Evolutionary conservation across 805 yeast species (phyloP), one percentile per base, ranked within the genome.

Genomic region (Myxozyma monticola): DNA sequence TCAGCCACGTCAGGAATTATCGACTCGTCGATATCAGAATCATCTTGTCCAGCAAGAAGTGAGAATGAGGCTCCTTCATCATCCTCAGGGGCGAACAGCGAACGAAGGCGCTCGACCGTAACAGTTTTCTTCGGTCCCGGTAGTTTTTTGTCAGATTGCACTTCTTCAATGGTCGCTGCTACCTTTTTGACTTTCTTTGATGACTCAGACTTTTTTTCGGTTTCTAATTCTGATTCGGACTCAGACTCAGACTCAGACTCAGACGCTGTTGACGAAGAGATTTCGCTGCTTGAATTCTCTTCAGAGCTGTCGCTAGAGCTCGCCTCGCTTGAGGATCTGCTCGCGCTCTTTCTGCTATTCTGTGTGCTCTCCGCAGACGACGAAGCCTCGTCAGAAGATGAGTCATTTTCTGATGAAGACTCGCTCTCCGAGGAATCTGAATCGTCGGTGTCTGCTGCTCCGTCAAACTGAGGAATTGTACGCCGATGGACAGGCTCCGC

Each of bases 11-110:
- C 46, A 9, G 79, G 81, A 28, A 28, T 28, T 14, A 21, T 20
- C 5, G 5, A 31, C 10, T 43, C 51, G 24, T 35, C 38, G 3
- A 45, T 48, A 8, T 80, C 81, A 2, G 73, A 9, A n/a, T 37
- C 40, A 8, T 31, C 44, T 24, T 41, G 43, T 9, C 64, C 75
- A 18, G 72, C 76, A 24, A 71, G 68, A 4, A 68, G 69, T 64
- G 69, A 80, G 68, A 74, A 77, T 40, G 68, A 28, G 14, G 33
- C 15, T 7, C 22, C 42, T 5, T 29, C 5, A 8, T 45, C 39
- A 1, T 34, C 36, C n/a, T 49, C 34, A 9, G 45, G n/a, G 29
- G 38, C 36, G 25, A 50, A 50, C 4, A 50, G 22, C 5, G 54
- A 45, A 6, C 50, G 42, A 15, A 50, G 44, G 10, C 45, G 45